These are phyloP conservation scores for Mycena amicta DNA, from an alignment of 768 basidiomycete species.

Conservation along the genomic window DNA sequence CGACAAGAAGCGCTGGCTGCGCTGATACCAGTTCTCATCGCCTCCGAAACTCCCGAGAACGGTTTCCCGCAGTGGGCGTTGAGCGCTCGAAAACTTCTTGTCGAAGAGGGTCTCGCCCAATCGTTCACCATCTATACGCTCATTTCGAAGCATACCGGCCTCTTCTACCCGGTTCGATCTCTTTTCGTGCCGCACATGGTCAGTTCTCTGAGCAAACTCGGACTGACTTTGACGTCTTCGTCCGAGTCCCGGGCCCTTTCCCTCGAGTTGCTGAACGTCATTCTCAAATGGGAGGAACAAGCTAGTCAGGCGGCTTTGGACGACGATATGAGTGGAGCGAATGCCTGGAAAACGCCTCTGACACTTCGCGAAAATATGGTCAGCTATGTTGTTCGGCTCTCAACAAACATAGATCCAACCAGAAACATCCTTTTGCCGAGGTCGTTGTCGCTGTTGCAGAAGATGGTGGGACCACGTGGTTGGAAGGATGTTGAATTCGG, in stretches of 20 bases:
- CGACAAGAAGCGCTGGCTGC: slow-evolving; percentile 85
- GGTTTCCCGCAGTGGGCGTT: slow-evolving; percentile 83
- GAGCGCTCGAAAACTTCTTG: slow-evolving; percentile 79
- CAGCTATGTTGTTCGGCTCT: slow-evolving; percentile 92
- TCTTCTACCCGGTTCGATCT: slow-evolving; percentile 92
- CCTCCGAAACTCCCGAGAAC: slow-evolving; percentile 55
- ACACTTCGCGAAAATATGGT: slow-evolving; percentile 88
- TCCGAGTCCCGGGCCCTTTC: slow-evolving; percentile 83
- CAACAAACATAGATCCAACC: slow-evolving; percentile 64
- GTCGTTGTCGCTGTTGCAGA: slow-evolving; percentile 67
- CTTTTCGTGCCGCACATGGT: slow-evolving; percentile 94
- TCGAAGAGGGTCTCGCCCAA: slow-evolving; percentile 83
- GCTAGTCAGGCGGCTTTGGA: slow-evolving; percentile 37
- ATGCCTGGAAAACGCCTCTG: slow-evolving; percentile 73
- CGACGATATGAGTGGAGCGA: slow-evolving; percentile 24
- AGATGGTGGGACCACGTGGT: slow-evolving; percentile 79
- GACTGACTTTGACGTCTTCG: slow-evolving; percentile 71
- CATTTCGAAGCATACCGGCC: slow-evolving; percentile 84
- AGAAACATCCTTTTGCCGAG: slow-evolving; percentile 57
- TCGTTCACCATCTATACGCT: slow-evolving; percentile 86
- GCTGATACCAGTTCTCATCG: slow-evolving; percentile 79
- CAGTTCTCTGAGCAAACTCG: slow-evolving; percentile 84
- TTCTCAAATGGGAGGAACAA: slow-evolving; percentile 92
- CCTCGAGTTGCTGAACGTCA: slow-evolving; percentile 88
- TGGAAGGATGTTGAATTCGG: slow-evolving; percentile 94